Evolutionary conservation across 257 asterid genomes (phyloP).

Genomic region (Scutellaria barbata): DNA sequence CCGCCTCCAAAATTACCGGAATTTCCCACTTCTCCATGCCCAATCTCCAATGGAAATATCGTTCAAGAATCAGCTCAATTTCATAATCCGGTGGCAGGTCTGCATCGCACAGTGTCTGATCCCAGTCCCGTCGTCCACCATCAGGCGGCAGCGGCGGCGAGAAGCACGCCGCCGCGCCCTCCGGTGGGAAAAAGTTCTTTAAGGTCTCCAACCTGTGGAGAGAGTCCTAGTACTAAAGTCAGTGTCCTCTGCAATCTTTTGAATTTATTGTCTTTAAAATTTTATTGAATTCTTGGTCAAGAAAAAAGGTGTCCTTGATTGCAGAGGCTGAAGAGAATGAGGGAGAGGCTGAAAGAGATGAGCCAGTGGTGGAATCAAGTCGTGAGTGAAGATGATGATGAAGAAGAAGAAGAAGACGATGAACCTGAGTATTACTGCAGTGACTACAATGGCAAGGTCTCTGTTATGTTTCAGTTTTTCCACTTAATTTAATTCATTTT

Average conservation of each 20-base stretch:
- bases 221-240: constrained; percentile 45
- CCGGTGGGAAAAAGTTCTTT: constrained; percentile 26
- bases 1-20: not conserved
- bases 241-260: not conserved
- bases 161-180: constrained; percentile 44
- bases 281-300: not conserved
- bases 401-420: constrained; percentile 35
- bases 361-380: constrained; percentile 49
- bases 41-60: constrained; percentile 23
- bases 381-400: constrained; percentile 39
- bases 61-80: constrained; percentile 23
- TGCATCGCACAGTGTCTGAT: constrained; percentile 39
- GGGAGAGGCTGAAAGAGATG: constrained; percentile 47
- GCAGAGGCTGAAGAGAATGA: constrained; percentile 55
- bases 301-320: not conserved
- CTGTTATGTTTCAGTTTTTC: not conserved
- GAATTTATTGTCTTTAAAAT: not conserved
- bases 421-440: constrained; percentile 21
- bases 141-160: constrained; percentile 9
- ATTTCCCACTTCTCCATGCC: not conserved
- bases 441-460: constrained; percentile 39
- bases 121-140: constrained; percentile 33
- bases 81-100: constrained; percentile 16
- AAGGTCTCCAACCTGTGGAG: constrained; percentile 40
- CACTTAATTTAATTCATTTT: not conserved